Conservation (phyloP, 768 basidiomycete genomes). For the Pisolithus tinctorius region DNA sequence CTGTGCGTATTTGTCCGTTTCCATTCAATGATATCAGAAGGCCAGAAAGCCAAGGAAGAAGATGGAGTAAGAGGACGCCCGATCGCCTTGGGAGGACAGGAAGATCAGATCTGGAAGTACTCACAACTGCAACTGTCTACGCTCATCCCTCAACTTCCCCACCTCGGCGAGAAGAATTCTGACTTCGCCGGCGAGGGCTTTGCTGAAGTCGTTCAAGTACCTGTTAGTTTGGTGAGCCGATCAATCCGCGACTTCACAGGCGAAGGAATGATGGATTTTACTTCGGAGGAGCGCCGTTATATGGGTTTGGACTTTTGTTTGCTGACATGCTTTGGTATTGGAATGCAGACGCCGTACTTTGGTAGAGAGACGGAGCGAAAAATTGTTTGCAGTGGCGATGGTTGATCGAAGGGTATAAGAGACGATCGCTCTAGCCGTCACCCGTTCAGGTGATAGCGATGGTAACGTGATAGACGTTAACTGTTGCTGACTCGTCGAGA, state of each 20-base stretch:
- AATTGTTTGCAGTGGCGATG: too few species aligned
- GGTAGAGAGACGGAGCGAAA: too few species aligned
- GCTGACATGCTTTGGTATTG: slow-evolving; percentile 20
- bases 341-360: too few species aligned
- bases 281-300: slow-evolving; percentile 29
- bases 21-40: background rate
- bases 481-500: too few species aligned
- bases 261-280: slow-evolving; percentile 12
- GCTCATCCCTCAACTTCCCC: slow-evolving; percentile 54
- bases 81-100: background rate
- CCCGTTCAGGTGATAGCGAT: too few species aligned
- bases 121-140: slow-evolving; percentile 50
- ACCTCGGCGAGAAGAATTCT: slow-evolving; percentile 55
- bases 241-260: background rate
- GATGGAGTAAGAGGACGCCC: background rate
- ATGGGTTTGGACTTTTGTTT: slow-evolving; percentile 25
- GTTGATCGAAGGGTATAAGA: too few species aligned
- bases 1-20: slow-evolving; percentile 29
- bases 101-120: slow-evolving; percentile 12
- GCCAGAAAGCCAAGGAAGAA: background rate
- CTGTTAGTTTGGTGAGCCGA: slow-evolving; percentile 17
- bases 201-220: slow-evolving; percentile 57
- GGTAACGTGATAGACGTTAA: too few species aligned
- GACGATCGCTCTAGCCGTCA: too few species aligned
- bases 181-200: slow-evolving; percentile 55